Evolutionary conservation across 305 asterid species (phyloP).

Genomic region (Ilex paraguariensis): DNA sequence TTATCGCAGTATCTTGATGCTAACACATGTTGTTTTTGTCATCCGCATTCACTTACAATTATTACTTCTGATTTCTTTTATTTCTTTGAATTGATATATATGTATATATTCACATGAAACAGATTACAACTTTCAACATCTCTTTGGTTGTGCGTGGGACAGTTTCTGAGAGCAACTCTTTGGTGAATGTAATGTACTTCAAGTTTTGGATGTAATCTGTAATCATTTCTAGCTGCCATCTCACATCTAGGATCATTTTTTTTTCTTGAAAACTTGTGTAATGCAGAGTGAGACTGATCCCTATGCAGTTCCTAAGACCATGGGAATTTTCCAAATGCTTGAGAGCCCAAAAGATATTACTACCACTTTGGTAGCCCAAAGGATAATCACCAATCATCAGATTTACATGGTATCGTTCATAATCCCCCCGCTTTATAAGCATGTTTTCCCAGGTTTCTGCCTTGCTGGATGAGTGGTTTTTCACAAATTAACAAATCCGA

Average conservation of each 20-base stretch:
- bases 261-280: not conserved
- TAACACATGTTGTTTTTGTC: not conserved
- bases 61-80: slow-evolving; percentile 7
- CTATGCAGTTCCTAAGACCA: slow-evolving; percentile 59
- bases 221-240: too few species aligned
- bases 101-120: slow-evolving; percentile 7
- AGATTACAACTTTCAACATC: slow-evolving; percentile 83
- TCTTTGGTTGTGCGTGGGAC: slow-evolving; percentile 87
- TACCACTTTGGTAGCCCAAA: slow-evolving; percentile 70
- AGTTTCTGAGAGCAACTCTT: slow-evolving; percentile 55
- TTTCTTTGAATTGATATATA: not conserved
- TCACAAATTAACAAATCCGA: too few species aligned
- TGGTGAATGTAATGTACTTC: slow-evolving; percentile 43
- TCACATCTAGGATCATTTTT: too few species aligned
- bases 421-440: slow-evolving; percentile 2
- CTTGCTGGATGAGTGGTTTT: too few species aligned
- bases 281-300: slow-evolving; percentile 70
- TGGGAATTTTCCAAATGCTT: slow-evolving; percentile 67
- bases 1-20: too few species aligned
- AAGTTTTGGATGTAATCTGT: too few species aligned
- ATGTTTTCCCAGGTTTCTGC: not conserved
- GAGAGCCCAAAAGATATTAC: slow-evolving; percentile 80
- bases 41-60: slow-evolving; percentile 6
- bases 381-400: slow-evolving; percentile 84
- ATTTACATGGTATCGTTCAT: slow-evolving; percentile 46